Conservation (phyloP, 305 asterid genomes). For the Fraxinus latifolia region DNA sequence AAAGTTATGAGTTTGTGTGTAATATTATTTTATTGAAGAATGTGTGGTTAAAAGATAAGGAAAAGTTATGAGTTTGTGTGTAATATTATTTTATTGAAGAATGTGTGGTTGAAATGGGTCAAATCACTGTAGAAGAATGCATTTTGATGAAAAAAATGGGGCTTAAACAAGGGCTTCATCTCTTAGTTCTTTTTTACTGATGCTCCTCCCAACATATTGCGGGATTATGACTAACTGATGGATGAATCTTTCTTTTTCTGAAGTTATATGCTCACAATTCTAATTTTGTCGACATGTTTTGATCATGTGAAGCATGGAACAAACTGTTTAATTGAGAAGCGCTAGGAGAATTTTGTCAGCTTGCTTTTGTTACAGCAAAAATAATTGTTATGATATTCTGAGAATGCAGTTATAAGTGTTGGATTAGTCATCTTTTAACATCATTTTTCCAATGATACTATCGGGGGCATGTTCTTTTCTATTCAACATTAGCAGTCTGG, state of each 20-base stretch:
- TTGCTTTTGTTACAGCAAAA: neutral
- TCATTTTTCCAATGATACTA: neutral
- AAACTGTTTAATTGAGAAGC: neutral
- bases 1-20: no score
- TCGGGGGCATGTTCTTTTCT: neutral
- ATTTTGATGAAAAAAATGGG: neutral
- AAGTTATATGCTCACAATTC: slow-evolving; percentile 4
- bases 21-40: no score
- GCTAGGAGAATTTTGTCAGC: neutral
- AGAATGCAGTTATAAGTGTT: neutral
- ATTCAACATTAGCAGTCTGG: neutral
- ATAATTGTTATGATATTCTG: neutral
- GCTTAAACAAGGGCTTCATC: neutral
- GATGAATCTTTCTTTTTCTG: neutral
- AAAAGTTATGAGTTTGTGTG: neutral
- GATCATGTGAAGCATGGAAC: neutral
- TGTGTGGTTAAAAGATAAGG: neutral
- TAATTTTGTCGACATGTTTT: neutral
- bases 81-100: neutral
- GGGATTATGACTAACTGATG: neutral
- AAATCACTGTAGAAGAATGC: neutral
- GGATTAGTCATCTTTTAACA: neutral
- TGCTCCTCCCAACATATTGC: neutral
- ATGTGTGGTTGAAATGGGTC: neutral
- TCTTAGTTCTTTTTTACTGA: neutral